phyloP scores from a whole-genome alignment of 2,329 filamentous ascomycete genomes.

The Diaporthe amygdali region DNA sequence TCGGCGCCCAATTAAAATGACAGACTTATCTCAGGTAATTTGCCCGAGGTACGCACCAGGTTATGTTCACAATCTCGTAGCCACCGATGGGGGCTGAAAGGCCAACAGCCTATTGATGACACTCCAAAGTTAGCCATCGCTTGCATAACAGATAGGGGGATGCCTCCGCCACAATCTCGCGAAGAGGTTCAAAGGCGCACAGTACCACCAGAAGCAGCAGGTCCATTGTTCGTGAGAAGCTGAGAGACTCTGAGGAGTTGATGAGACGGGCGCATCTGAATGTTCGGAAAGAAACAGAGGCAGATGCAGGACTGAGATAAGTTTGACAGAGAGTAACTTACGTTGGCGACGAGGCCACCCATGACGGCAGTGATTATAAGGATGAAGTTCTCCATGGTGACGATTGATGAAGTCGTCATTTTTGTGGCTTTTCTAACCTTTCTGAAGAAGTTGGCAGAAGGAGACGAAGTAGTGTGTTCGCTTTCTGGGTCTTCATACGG shows the following conservation, averaged over 20 bases:
- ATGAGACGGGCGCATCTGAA: too few relatives aligned
- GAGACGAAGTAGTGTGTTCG: background rate
- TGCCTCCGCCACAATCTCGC: too few relatives aligned
- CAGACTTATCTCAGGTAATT: background rate
- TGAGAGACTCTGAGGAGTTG: too few relatives aligned
- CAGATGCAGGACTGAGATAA: too few relatives aligned
- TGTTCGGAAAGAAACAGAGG: too few relatives aligned
- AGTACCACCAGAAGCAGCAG: too few relatives aligned
- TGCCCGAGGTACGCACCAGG: background rate
- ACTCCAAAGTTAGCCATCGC: too few relatives aligned
- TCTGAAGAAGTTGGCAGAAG: background rate
- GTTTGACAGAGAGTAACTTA: background rate
- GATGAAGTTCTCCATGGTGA: background rate
- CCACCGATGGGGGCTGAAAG: background rate
- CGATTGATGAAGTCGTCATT: background rate
- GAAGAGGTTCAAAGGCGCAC: too few relatives aligned
- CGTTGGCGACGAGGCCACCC: background rate
- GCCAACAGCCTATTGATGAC: background rate
- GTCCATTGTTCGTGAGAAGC: too few relatives aligned
- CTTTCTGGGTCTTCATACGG: background rate
- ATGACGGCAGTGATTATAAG: background rate
- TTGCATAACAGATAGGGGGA: background rate
- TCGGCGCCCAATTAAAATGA: too few relatives aligned
- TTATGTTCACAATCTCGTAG: constrained; percentile 5
- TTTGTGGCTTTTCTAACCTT: background rate